These are phyloP conservation scores for Iodosphaeria phyllophila DNA, from an alignment of 2,329 filamentous ascomycete genomes.

Conservation along the genomic window DNA sequence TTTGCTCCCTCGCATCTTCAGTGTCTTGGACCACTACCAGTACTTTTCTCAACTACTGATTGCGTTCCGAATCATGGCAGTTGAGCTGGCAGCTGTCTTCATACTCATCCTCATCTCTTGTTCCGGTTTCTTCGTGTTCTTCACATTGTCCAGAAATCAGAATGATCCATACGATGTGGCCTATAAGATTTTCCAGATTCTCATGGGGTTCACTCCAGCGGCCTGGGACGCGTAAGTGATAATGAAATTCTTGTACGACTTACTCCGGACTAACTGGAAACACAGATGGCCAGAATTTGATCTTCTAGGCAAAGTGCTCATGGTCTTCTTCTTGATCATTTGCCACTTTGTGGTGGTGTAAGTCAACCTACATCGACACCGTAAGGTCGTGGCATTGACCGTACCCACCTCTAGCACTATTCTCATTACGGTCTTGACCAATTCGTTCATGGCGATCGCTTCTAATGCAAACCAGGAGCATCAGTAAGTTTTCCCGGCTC, in stretches of 20 bases:
- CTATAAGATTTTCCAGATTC: slow-evolving; percentile 79
- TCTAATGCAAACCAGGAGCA: slow-evolving; percentile 90
- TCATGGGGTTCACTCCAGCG: slow-evolving; percentile 91
- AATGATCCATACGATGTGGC: slow-evolving; percentile 58
- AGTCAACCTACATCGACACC: slow-evolving; percentile 2
- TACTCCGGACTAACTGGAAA: background rate
- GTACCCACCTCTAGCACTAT: slow-evolving; percentile 42
- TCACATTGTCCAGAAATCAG: slow-evolving; percentile 60
- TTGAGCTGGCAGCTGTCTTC: slow-evolving; percentile 72
- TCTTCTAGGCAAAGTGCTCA: slow-evolving; percentile 52
- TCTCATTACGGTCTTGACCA: slow-evolving; percentile 85
- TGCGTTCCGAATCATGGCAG: slow-evolving; percentile 83
- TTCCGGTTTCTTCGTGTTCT: slow-evolving; percentile 90
- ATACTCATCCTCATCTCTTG: slow-evolving; percentile 72
- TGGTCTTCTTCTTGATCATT: slow-evolving; percentile 76
- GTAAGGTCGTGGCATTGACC: slow-evolving; percentile 4
- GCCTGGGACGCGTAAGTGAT: slow-evolving; percentile 66
- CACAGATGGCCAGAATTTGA: slow-evolving; percentile 54
- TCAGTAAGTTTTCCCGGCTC: slow-evolving; percentile 24
- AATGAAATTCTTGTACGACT: background rate
- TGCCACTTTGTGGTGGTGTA: slow-evolving; percentile 84
- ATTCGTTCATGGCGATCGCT: slow-evolving; percentile 89
- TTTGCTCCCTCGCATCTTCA: slow-evolving; percentile 79
- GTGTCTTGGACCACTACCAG: slow-evolving; percentile 80
- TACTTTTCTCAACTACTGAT: slow-evolving; percentile 93